Evolutionary conservation across 176 grass and related monocot genomes (phyloP).

Genomic region (Avena sativa): DNA sequence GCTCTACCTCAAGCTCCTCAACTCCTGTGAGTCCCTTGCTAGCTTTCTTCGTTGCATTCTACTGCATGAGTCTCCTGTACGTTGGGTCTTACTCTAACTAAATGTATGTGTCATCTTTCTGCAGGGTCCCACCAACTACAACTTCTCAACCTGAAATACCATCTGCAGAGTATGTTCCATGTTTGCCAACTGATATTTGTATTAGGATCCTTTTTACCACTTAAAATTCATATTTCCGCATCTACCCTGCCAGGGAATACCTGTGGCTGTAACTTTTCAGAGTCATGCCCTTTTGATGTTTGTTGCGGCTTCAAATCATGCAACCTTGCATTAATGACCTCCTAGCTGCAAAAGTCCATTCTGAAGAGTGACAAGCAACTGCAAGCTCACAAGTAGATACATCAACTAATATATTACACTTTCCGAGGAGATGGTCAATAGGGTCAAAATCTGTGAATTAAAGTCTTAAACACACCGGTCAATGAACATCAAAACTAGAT

Average conservation of each 20-base stretch:
- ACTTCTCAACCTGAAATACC: conserved; percentile 56
- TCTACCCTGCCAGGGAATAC: background rate
- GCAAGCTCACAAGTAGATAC: background rate
- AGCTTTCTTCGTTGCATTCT: conserved; percentile 20
- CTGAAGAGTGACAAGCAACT: background rate
- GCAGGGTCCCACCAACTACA: conserved; percentile 49
- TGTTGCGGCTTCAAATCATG: conserved; percentile 20
- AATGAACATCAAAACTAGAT: background rate
- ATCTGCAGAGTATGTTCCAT: conserved; percentile 51
- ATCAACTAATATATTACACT: background rate
- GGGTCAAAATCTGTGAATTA: background rate
- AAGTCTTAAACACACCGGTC: background rate
- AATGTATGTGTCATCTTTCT: conserved; percentile 25
- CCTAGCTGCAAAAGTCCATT: background rate
- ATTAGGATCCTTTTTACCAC: conserved; percentile 1
- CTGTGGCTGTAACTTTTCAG: background rate
- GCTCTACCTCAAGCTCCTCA: conserved; percentile 55
- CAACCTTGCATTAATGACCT: conserved; percentile 18
- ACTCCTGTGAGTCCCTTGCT: conserved; percentile 54
- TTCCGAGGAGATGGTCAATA: background rate
- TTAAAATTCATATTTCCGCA: conserved; percentile 34
- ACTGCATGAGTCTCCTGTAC: conserved; percentile 10
- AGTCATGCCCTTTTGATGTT: background rate
- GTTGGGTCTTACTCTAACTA: conserved; percentile 16
- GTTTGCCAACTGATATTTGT: conserved; percentile 32